Conservation (phyloP, 108 stramenopile species). For the Chaetoceros muelleri region DNA sequence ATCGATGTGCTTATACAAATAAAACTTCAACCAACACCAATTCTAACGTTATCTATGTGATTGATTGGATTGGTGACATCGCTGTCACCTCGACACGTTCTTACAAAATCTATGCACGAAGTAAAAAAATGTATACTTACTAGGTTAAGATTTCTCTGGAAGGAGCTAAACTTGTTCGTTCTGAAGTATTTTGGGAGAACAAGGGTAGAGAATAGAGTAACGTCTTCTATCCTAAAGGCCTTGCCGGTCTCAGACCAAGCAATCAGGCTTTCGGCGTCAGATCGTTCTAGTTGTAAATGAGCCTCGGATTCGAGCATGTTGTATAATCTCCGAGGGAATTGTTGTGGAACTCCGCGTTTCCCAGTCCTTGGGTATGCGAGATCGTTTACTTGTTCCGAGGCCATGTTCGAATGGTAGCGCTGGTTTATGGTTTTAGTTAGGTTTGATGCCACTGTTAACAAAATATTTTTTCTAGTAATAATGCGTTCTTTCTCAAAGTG, state of each 20-base stretch:
- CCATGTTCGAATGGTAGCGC: too few species aligned
- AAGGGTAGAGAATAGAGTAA: conserved; percentile 43
- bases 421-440: too few species aligned
- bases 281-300: not conserved
- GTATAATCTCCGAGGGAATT: conserved; percentile 69
- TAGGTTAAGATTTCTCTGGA: conserved; percentile 88
- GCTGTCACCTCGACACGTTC: too few species aligned
- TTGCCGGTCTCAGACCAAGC: conserved; percentile 67
- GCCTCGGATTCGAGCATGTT: conserved; percentile 71
- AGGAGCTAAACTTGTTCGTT: conserved; percentile 84
- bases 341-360: conserved; percentile 79
- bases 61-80: too few species aligned
- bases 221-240: conserved; percentile 71
- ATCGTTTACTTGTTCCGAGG: too few species aligned
- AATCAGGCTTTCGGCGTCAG: conserved; percentile 13
- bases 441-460: too few species aligned
- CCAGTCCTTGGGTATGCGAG: conserved; percentile 66
- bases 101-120: too few species aligned
- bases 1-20: too few species aligned
- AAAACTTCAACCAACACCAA: too few species aligned
- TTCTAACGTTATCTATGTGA: too few species aligned
- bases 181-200: conserved; percentile 84
- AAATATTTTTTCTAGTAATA: too few species aligned
- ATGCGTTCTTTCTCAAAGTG: too few species aligned
- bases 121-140: conserved; percentile 34